Percentiles rank a stretch among this genome's conserved stretches.
Conservation (phyloP, 1,284 basidiomycete genomes). For the Tilletia setariae region DNA sequence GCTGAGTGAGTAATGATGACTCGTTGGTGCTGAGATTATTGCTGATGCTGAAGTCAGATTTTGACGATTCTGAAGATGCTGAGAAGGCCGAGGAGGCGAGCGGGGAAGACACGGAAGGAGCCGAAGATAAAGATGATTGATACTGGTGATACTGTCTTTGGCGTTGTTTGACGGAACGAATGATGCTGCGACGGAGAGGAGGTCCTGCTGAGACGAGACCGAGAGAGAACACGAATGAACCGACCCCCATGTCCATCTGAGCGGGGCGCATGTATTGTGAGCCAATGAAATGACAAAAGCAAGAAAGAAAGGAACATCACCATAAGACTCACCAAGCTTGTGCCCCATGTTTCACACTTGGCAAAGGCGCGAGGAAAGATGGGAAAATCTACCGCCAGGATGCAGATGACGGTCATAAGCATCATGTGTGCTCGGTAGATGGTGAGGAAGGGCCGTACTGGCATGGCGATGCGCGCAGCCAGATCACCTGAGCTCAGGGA, state of each 20-base stretch:
- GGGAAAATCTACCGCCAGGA: constrained; percentile 89
- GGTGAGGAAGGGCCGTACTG: constrained; percentile 65
- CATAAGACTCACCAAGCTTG: constrained; percentile 60
- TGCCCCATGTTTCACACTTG: constrained; percentile 92
- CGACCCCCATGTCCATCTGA: constrained; percentile 93
- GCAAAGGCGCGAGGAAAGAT: constrained; percentile 82
- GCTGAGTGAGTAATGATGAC: constrained; percentile 23
- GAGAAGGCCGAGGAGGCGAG: neutral
- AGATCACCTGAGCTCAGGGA: constrained; percentile 17
- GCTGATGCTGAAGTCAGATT: neutral
- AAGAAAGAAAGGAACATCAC: neutral
- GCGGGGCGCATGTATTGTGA: neutral
- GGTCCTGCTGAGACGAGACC: constrained; percentile 82
- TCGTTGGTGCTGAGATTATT: neutral
- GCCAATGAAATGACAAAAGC: neutral
- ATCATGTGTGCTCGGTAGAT: constrained; percentile 93
- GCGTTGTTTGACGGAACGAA: neutral
- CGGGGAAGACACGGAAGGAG: constrained; percentile 3
- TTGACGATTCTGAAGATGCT: constrained; percentile 5
- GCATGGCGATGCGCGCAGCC: neutral
- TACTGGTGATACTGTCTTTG: constrained; percentile 1
- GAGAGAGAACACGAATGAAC: constrained; percentile 91
- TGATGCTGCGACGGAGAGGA: constrained; percentile 52
- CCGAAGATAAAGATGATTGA: constrained; percentile 6
- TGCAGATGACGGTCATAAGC: constrained; percentile 82